phyloP scores from a whole-genome alignment of 2,329 filamentous ascomycete species.

The Penicillium sp. region DNA sequence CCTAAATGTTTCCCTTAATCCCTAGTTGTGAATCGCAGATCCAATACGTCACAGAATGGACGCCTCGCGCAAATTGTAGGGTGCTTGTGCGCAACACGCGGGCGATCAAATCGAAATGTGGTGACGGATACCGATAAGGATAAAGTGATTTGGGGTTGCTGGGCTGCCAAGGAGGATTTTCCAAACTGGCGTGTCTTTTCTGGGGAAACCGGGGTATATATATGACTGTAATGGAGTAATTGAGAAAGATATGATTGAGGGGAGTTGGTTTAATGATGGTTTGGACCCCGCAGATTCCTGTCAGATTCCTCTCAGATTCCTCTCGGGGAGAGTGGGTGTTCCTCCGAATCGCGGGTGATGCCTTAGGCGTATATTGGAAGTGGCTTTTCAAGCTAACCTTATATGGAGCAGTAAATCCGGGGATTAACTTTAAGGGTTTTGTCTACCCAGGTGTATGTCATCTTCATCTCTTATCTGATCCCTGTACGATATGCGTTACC shows the following conservation, averaged over 20 bases:
- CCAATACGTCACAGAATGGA: slow-evolving; percentile 10
- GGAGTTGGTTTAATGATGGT: background rate
- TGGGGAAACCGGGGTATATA: background rate
- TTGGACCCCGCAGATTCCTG: slow-evolving; percentile 5
- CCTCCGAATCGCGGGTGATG: slow-evolving; percentile 1
- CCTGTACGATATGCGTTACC: too few relatives aligned
- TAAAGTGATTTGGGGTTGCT: background rate
- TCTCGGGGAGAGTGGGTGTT: slow-evolving; percentile 7
- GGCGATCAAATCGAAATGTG: background rate
- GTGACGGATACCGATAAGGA: slow-evolving; percentile 5
- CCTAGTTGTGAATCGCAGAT: background rate
- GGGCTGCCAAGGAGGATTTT: background rate
- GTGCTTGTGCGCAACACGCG: slow-evolving; percentile 1
- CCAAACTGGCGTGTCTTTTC: background rate
- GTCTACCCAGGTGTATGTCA: background rate
- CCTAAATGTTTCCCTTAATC: background rate
- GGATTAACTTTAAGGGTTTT: background rate
- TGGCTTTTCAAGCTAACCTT: slow-evolving; percentile 1
- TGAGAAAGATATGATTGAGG: background rate
- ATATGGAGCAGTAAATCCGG: background rate
- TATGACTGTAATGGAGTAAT: background rate
- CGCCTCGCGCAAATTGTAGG: background rate
- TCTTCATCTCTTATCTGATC: slow-evolving; percentile 1
- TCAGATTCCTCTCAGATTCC: background rate
- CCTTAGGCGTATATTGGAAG: slow-evolving; percentile 2